Evolutionary conservation across 2,329 filamentous ascomycete genomes (phyloP).

Genomic region (Pseudopithomyces chartarum): DNA sequence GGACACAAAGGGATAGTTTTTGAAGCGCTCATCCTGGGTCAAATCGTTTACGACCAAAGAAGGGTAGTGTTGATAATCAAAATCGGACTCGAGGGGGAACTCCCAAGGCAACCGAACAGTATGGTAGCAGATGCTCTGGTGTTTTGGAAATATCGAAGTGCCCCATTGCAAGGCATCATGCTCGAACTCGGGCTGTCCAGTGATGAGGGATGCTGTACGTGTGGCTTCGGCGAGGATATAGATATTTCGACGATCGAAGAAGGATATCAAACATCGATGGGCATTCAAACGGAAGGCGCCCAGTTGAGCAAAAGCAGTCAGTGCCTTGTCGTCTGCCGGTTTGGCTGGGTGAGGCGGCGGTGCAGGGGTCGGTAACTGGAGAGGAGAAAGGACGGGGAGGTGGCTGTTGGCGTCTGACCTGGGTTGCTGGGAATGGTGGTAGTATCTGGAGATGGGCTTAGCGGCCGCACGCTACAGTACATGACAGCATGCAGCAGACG

Average conservation of each 20-base stretch:
- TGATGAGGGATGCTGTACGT: slow-evolving; percentile 33
- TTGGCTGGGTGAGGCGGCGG: slow-evolving; percentile 10
- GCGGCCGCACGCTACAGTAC: not conserved
- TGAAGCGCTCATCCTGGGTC: slow-evolving; percentile 45
- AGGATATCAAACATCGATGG: slow-evolving; percentile 43
- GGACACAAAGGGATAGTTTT: slow-evolving; percentile 38
- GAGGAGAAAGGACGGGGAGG: slow-evolving; percentile 19
- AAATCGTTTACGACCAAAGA: slow-evolving; percentile 41
- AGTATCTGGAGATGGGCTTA: slow-evolving; percentile 28
- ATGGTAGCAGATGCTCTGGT: slow-evolving; percentile 40
- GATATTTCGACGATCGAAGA: slow-evolving; percentile 45
- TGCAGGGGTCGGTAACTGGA: slow-evolving; percentile 16
- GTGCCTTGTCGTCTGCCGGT: slow-evolving; percentile 39
- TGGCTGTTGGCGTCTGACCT: slow-evolving; percentile 24
- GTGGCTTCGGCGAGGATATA: slow-evolving; percentile 45
- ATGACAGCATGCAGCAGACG: too few species aligned
- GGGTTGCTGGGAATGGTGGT: slow-evolving; percentile 29
- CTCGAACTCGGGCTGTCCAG: slow-evolving; percentile 28
- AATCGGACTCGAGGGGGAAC: slow-evolving; percentile 15
- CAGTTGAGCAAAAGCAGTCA: slow-evolving; percentile 46
- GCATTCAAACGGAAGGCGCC: slow-evolving; percentile 45
- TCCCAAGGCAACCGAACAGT: slow-evolving; percentile 19
- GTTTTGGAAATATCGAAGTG: slow-evolving; percentile 37
- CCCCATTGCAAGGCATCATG: slow-evolving; percentile 42
- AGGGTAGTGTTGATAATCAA: slow-evolving; percentile 25